Conservation (phyloP, 169 alveolate genomes). For the Plasmodium reichenowi region DNA sequence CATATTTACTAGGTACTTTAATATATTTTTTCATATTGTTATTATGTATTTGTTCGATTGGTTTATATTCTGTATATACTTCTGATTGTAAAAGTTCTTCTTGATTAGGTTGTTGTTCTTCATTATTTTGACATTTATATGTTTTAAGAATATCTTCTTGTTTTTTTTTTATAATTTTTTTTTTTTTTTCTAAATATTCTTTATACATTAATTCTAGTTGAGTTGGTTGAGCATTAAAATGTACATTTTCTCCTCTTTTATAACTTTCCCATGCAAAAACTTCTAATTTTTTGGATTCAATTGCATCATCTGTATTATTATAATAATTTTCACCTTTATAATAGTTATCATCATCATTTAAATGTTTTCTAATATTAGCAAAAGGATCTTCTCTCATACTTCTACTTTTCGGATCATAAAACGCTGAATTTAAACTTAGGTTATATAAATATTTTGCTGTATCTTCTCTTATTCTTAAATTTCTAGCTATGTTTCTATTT, state of each 20-base stretch:
- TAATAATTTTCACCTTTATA: slow-evolving; percentile 92
- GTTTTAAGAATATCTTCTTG: slow-evolving; percentile 79
- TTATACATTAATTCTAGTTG: slow-evolving; percentile 85
- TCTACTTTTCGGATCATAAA: slow-evolving; percentile 97
- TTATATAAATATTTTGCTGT: slow-evolving; percentile 96
- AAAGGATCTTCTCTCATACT: slow-evolving; percentile 95
- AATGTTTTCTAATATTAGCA: slow-evolving; percentile 66
- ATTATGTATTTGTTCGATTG: slow-evolving; percentile 23
- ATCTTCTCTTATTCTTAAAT: slow-evolving; percentile 97
- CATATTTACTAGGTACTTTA: slow-evolving; percentile 81
- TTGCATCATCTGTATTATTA: slow-evolving; percentile 88
- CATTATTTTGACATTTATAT: slow-evolving; percentile 71
- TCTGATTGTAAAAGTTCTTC: slow-evolving; percentile 73
- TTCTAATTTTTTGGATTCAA: slow-evolving; percentile 85
- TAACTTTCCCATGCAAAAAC: slow-evolving; percentile 93
- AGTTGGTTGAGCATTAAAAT: slow-evolving; percentile 90
- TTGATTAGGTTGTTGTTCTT: not conserved
- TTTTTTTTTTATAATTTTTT: slow-evolving; percentile 77
- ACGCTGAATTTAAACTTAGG: slow-evolving; percentile 95
- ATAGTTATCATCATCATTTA: slow-evolving; percentile 80
- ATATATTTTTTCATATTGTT: slow-evolving; percentile 11
- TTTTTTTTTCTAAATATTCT: slow-evolving; percentile 78
- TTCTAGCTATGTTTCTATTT: slow-evolving; percentile 89
- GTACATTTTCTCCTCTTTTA: slow-evolving; percentile 87
- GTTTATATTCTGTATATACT: slow-evolving; percentile 71